Evolutionary conservation across 371 early-diverging fungal genomes (phyloP).

Genomic region (Lichtheimia ornata): DNA sequence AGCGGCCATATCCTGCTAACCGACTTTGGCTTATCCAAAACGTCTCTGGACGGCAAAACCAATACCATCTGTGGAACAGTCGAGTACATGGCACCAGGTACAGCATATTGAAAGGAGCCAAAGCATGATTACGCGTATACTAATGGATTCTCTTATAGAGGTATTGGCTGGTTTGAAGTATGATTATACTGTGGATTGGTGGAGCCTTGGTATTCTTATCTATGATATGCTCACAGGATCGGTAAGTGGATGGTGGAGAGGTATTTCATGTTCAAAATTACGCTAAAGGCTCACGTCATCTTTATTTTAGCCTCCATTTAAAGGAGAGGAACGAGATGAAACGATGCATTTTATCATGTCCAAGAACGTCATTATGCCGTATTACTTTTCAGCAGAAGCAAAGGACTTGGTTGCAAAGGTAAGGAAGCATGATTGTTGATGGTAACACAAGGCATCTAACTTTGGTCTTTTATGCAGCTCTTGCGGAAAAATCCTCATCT

Average conservation of each 20-base stretch:
- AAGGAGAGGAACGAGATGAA: constrained; percentile 74
- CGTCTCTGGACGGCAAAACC: constrained; percentile 65
- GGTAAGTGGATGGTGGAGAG: constrained; percentile 26
- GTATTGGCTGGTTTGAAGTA: constrained; percentile 83
- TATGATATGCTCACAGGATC: constrained; percentile 88
- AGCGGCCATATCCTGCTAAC: constrained; percentile 84
- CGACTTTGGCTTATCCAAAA: constrained; percentile 93
- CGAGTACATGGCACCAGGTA: constrained; percentile 74
- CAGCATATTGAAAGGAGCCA: neutral
- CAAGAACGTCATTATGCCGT: constrained; percentile 74
- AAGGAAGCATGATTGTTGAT: constrained; percentile 7
- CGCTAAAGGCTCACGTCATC: neutral
- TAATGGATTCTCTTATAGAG: constrained; percentile 41
- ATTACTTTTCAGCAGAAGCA: constrained; percentile 68
- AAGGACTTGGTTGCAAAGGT: constrained; percentile 58
- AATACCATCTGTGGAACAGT: constrained; percentile 93
- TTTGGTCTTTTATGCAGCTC: constrained; percentile 34
- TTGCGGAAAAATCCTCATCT: constrained; percentile 74
- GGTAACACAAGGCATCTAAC: neutral
- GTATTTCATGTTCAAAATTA: neutral
- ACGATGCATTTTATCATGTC: constrained; percentile 77
- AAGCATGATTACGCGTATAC: too few species aligned
- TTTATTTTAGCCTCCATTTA: constrained; percentile 68
- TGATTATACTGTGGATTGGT: constrained; percentile 90
- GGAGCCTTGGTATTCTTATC: constrained; percentile 90